Base-by-base conservation (phyloP, 1,284 basidiomycete species). In the Filobasidium uniguttulatum region DNA sequence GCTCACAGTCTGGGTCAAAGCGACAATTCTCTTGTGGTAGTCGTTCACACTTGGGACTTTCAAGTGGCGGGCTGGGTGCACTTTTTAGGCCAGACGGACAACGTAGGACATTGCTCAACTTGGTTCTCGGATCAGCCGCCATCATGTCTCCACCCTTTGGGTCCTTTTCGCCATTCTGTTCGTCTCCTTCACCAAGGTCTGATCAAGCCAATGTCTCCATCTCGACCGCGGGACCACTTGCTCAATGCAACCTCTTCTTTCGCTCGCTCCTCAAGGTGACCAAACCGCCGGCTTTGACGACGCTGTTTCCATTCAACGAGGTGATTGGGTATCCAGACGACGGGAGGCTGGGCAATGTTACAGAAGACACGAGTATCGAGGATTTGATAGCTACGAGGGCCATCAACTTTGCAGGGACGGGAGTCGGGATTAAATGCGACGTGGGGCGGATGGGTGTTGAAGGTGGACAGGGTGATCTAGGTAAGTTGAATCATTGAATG, bases 201-300 rank as follows among this genome's bases (percentile, higher is more conserved):
- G 31, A 12, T 23, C 36, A 25, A 23, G 17, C 25, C 34, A 22
- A 38, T 19, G 36, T 38, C 4, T 19, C 19, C 15, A 48, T 54
- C 44, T 46, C 50, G 38, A 47, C 40, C 10, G 29, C 20, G 5
- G 60, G 70, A 1, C 63, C 65, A 0, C 54, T 70, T 9, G 67
- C 70, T 0, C 60, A 68, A 44, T 73, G 71, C 57, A 73, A 72
- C 56, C 59, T 73, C 46, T 65, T 71, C 60, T 71, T 71, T 61
- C 54, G 57, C 10, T 66, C 70, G 49, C 55, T 70, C 6, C 65
- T 63, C 49, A 49, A 60, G 14, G 38, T 53, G 22, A 51, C 58
- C 15, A 20, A 40, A 5, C 54, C 57, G 2, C 50, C 52, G 12
- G 28, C 55, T 44, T 48, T 60, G n/a, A 58, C 60, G 0, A 54